Base-by-base conservation (phyloP, 371 early-diverging fungal species). In the Umbelopsis sp. region DNA sequence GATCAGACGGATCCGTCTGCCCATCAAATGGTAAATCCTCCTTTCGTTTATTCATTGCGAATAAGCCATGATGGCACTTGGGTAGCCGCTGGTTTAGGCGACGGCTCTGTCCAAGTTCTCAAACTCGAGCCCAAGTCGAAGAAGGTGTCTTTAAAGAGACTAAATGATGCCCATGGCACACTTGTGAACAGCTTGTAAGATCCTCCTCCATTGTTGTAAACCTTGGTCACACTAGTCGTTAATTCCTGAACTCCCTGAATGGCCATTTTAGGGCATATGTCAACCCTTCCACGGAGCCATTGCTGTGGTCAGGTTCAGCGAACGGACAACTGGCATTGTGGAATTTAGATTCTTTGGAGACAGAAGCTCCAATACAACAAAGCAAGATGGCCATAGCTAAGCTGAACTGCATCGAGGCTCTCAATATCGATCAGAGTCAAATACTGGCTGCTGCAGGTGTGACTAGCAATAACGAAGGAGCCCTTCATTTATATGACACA, bases 11-110 rank as follows among this genome's bases (percentile, higher is more conserved):
- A 77, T 51, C 72, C 78, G 3, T 65, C 74, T 22, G 63, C 74
- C 16, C 65, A 72, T 6, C 83, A 80, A 70, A 80, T 84, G 79
- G 81, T 81, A 53, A 84, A 84, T 50, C 84, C 84, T 0, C 84
- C 84, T 0, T 84, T 84, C 71, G 80, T 84, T 29, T 79, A 84
- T 53, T 63, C 76, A 6, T 29, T 81, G 18, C 72, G 66, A 6
- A 69, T 66, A 0, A 76, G 79, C 5, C 20, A 65, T 1, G 67
- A 75, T 53, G 81, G 82, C 14, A 65, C 73, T 45, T 77, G 76
- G 75, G 63, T 84, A 25, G 84, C 79, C 10, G 80, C 81, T 38
- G 76, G 81, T 41, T 63, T 81, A 24, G 84, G 84, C 22, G 84
- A 84, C 50, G 66, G 79, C 0, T 76, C 76, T 37, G 71, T 83